phyloP scores from a whole-genome alignment of 441 rosid genomes.

The Gossypium schwendimanii region DNA sequence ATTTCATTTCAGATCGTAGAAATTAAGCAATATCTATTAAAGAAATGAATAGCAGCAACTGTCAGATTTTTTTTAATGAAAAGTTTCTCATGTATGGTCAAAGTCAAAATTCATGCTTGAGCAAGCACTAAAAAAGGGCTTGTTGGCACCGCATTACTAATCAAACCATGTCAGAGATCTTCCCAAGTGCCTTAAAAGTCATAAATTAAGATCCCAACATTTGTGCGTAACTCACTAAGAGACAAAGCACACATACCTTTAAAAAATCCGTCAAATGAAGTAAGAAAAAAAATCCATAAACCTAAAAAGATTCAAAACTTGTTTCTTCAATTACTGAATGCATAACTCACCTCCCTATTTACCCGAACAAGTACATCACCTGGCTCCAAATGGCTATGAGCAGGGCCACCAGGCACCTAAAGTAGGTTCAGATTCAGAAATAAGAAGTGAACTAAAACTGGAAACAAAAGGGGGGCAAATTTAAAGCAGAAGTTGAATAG shows the following conservation, averaged over 20 bases:
- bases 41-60: neutral
- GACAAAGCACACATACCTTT: neutral
- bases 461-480: neutral
- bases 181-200: neutral
- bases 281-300: neutral
- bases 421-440: constrained; percentile 16
- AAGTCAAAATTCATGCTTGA: neutral
- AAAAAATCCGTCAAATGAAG: neutral
- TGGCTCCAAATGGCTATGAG: constrained; percentile 70
- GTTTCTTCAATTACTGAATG: neutral
- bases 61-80: neutral
- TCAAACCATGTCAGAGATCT: neutral
- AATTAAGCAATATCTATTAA: neutral
- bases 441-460: neutral
- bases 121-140: neutral
- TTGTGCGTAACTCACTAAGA: neutral
- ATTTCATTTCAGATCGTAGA: neutral
- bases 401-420: constrained; percentile 96
- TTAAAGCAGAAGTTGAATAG: neutral
- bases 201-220: neutral
- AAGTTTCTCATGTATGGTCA: neutral
- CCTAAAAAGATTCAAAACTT: neutral
- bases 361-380: constrained; percentile 89
- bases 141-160: neutral
- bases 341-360: constrained; percentile 72